Base-by-base conservation (phyloP, 129 eudicot species). In the Tagetes erecta region DNA sequence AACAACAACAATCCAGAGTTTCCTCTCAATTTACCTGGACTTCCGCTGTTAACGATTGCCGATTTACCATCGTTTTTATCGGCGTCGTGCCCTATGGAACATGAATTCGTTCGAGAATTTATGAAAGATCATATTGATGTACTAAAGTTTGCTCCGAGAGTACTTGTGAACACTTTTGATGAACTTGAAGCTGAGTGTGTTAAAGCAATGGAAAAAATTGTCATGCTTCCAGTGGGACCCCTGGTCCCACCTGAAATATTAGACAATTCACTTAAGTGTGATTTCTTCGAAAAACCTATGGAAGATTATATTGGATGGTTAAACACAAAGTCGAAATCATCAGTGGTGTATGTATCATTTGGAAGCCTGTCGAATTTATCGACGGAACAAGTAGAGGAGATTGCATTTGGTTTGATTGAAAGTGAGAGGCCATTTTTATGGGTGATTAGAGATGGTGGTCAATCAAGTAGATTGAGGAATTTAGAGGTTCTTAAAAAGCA, bases 331-430 rank as follows among this genome's bases (percentile, higher is more conserved):
- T 83, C 85, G 7, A 68, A 41, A 33, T 60, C 76, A 0, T 86
- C 96, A 0, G 85, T 87, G 1, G 63, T 87, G 39, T 87, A 84
- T 58, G 80, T 83, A 8, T 81, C 90, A 39, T 86, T 87, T 51
- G 96, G 96, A 1, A 89, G 90, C 84, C 72, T 89, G 86, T 77
- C 73, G 33, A 60, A 45, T 70, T 52, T 89, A 30, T 37, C 78
- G 3, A 58, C 70, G 52, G 37, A 76, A 0, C 92, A 89, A 46
- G 71, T 80, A 58, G 83, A 86, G 39, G 96, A 89, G 72, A 39
- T 89, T 5, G 89, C 89, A 35, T 62, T 9, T 12, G 45, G 45
- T 44, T 62, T 62, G 67, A 0, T 62, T 35, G 45, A 62, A 36
- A 62, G 67, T 62, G 9, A 4, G 3, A 8, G 30, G 4, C 30